These are phyloP conservation scores for Penicillium janthinellum DNA, from an alignment of 2,329 filamentous ascomycete species.

Conservation along the genomic window DNA sequence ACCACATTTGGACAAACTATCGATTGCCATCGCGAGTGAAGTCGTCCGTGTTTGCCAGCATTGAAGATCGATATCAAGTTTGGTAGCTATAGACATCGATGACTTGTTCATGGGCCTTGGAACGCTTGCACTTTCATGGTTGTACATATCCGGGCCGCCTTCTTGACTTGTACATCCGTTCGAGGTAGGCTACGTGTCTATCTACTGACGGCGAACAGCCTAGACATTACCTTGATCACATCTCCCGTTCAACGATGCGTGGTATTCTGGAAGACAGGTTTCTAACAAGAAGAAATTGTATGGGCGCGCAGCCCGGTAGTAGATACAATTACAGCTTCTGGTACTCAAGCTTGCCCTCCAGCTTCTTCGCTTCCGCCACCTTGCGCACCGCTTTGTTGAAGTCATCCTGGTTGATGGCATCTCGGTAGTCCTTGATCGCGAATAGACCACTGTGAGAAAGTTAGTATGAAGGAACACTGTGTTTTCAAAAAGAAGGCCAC, in stretches of 20 bases:
- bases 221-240: neutral
- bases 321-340: conserved; percentile 64
- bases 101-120: neutral
- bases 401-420: conserved; percentile 95
- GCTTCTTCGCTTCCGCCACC: conserved; percentile 95
- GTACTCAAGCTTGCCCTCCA: conserved; percentile 97
- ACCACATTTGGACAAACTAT: neutral
- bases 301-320: conserved; percentile 11
- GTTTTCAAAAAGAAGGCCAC: conserved; percentile 43
- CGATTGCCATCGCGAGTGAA: neutral
- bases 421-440: conserved; percentile 97
- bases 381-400: conserved; percentile 99
- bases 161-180: too few relatives aligned
- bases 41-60: neutral
- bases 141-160: neutral
- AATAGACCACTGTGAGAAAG: conserved; percentile 72
- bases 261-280: conserved; percentile 14
- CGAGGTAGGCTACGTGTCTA: neutral
- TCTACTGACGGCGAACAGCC: neutral
- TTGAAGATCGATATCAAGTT: neutral
- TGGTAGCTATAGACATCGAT: neutral
- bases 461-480: conserved; percentile 1
- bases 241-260: conserved; percentile 13
- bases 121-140: too few relatives aligned
- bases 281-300: conserved; percentile 19